These are phyloP conservation scores for Didymella arachidicola DNA, from an alignment of 2,329 filamentous ascomycete genomes.

Conservation along the genomic window DNA sequence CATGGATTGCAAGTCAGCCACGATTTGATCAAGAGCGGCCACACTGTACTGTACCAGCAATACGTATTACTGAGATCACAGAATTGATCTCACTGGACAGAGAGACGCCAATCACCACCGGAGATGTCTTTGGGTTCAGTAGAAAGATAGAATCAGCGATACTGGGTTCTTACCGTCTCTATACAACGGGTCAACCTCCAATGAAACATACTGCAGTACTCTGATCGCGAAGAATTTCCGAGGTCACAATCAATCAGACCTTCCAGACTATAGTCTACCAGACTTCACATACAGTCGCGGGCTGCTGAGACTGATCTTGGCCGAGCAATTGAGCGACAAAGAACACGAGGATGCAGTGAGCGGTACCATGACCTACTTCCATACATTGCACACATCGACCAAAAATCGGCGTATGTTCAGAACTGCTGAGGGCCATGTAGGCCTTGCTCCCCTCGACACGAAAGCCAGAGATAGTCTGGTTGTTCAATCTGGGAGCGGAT, in stretches of 20 bases:
- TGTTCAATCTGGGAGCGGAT: background rate
- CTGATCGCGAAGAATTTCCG: background rate
- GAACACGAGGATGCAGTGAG: background rate
- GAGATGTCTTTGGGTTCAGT: background rate
- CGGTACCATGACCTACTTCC: background rate
- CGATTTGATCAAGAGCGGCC: background rate
- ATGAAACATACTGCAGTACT: background rate
- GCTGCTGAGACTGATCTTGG: too few species aligned
- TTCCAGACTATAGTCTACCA: background rate
- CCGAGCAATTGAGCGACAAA: background rate
- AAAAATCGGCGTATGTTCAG: background rate
- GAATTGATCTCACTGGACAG: background rate
- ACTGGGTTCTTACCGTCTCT: background rate
- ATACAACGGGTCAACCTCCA: background rate
- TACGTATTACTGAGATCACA: background rate
- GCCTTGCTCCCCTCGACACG: background rate
- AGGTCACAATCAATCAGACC: too few species aligned
- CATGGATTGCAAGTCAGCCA: background rate
- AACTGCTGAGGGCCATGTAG: background rate
- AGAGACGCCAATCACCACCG: background rate
- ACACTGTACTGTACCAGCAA: background rate
- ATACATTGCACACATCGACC: background rate
- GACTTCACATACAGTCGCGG: background rate
- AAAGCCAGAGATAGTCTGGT: background rate
- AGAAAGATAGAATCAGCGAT: background rate